A percentile compares a stretch with the other conserved stretches of the same genome.
These are phyloP conservation scores for Microcos paniculata DNA, from an alignment of 345 rosid species.

Conservation along the genomic window DNA sequence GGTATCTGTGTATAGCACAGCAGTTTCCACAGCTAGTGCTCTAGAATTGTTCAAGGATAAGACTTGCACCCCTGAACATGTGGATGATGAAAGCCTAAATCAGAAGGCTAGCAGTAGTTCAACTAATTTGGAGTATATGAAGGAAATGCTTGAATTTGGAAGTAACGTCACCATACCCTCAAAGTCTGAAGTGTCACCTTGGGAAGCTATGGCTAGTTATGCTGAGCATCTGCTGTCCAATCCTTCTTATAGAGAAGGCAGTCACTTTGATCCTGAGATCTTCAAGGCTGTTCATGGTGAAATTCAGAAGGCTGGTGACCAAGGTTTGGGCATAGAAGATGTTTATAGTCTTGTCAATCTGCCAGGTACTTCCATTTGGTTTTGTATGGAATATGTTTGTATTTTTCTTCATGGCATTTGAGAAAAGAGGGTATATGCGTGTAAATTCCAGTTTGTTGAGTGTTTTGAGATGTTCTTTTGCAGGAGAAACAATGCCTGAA, in stretches of 20 bases:
- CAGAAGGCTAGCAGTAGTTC: constrained; percentile 26
- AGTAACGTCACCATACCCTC: constrained; percentile 35
- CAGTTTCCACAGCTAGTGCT: constrained; percentile 38
- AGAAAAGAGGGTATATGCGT: neutral
- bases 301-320: constrained; percentile 93
- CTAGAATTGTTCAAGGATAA: constrained; percentile 53
- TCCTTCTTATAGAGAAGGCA: constrained; percentile 30
- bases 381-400: neutral
- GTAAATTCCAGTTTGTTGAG: constrained; percentile 18
- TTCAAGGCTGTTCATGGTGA: constrained; percentile 53
- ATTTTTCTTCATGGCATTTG: constrained; percentile 6
- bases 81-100: constrained; percentile 36
- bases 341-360: constrained; percentile 43
- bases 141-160: constrained; percentile 38
- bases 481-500: constrained; percentile 50
- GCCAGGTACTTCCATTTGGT: constrained; percentile 34
- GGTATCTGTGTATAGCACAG: constrained; percentile 51
- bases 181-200: constrained; percentile 46
- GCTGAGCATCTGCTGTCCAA: constrained; percentile 43
- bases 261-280: constrained; percentile 43
- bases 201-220: constrained; percentile 78
- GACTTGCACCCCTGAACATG: constrained; percentile 24
- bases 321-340: constrained; percentile 75
- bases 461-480: constrained; percentile 27
- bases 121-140: constrained; percentile 32